These are phyloP conservation scores for Elongisporangium undulatum DNA, from an alignment of 352 stramenopile genomes.

Conservation along the genomic window DNA sequence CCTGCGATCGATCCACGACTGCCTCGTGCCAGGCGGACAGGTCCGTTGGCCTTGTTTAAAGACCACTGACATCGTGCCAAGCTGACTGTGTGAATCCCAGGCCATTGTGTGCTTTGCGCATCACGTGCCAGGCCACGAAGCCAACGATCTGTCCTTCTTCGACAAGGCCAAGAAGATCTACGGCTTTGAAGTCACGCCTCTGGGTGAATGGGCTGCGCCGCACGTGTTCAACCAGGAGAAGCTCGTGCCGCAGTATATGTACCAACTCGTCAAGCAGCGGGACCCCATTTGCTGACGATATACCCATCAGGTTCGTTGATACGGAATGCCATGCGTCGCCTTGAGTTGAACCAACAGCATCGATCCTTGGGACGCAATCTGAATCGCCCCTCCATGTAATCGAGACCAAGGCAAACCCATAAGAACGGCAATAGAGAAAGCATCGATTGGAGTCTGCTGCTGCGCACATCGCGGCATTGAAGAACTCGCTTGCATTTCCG, in stretches of 20 bases:
- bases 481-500: too few species aligned
- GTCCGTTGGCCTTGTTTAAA: slow-evolving; percentile 8
- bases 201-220: slow-evolving; percentile 33
- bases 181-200: slow-evolving; percentile 25
- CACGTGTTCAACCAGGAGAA: slow-evolving; percentile 37
- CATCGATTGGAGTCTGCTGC: too few species aligned
- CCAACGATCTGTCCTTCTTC: slow-evolving; percentile 50
- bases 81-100: slow-evolving; percentile 7
- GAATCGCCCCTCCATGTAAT: too few species aligned
- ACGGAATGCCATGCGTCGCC: too few species aligned
- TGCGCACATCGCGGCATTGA: too few species aligned
- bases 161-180: slow-evolving; percentile 32
- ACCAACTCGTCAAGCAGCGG: slow-evolving; percentile 25
- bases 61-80: slow-evolving; percentile 1
- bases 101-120: slow-evolving; percentile 48
- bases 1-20: slow-evolving; percentile 34
- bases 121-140: slow-evolving; percentile 41
- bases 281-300: not conserved
- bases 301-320: too few species aligned
- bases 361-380: too few species aligned
- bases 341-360: too few species aligned
- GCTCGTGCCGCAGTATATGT: slow-evolving; percentile 44
- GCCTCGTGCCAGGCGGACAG: slow-evolving; percentile 21
- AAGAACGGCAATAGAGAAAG: too few species aligned
- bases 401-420: too few species aligned